Base-by-base conservation (phyloP, 2,329 filamentous ascomycete genomes). In the Diaporthe amygdali region DNA sequence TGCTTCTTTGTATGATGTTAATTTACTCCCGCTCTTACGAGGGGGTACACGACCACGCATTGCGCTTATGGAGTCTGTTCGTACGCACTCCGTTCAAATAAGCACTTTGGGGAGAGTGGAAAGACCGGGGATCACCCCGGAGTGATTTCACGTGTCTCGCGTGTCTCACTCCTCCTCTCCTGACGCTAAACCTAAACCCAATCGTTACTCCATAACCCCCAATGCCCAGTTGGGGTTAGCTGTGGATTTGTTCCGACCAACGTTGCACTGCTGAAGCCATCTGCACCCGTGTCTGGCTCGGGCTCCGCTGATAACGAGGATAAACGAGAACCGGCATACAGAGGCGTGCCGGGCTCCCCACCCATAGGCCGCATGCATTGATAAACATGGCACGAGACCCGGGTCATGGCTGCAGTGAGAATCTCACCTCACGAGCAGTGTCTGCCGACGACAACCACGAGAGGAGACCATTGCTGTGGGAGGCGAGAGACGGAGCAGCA, bases 221-320 rank as follows among this genome's bases (percentile, higher is more conserved):
- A 7, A n/a, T n/a, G 12, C 41, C 59, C 44, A 3, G 59, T 64
- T 64, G 41, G 59, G 41, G 41, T 47, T 47, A 59, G 59, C 27
- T 4, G 1, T 14, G 3, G 41, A 64, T 14, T n/a, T 4, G 27
- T 37, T 44, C 41, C 59, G 41, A 34, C 0, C 59, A 63, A 63
- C 59, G 59, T 63, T 10, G 41, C 59, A 63, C 59, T 25, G 59
- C 59, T 37, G 59, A 64, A 64, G 59, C 59, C 44, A 64, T 49
- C 59, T 64, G 59, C 59, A 49, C n/a, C 59, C 20, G 30, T 37
- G 59, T 64, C 44, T 64, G 59, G 59, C 59, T 22, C n/a, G 30
- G 51, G 46, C 51, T 59, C 44, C 66, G 34, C 54, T 41, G 66
- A 51, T 59, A 59, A 59, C 41, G 17, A 68, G 59, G 27, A 63